Evolutionary conservation across 768 basidiomycete genomes (phyloP).

Genomic region (Termitomyces eurrhizus): DNA sequence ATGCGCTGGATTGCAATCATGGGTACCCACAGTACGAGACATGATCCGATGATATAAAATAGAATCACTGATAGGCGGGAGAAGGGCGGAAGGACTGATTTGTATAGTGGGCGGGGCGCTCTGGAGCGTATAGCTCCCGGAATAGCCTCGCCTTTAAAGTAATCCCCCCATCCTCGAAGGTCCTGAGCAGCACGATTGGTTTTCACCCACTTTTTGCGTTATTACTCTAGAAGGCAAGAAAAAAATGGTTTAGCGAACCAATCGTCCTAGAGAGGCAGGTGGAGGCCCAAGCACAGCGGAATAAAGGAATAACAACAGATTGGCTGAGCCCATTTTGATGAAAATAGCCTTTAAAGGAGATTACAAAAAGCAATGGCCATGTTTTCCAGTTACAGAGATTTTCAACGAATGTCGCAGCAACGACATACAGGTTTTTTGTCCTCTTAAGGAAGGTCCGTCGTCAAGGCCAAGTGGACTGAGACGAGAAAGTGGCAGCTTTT

Average conservation of each 20-base stretch:
- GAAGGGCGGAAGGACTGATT: not conserved
- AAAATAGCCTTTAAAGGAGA: slow-evolving; percentile 9
- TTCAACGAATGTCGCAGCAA: not conserved
- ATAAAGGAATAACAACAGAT: slow-evolving; percentile 18
- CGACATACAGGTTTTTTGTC: not conserved
- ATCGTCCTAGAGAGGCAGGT: slow-evolving; percentile 16
- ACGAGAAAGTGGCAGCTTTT: no score
- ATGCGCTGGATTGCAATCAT: not conserved
- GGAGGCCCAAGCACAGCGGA: slow-evolving; percentile 14
- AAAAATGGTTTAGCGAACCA: slow-evolving; percentile 13
- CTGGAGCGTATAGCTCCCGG: not conserved
- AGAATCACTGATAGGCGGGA: not conserved
- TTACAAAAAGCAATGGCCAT: slow-evolving; percentile 5
- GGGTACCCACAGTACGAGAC: slow-evolving; percentile 10
- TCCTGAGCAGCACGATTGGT: slow-evolving; percentile 5
- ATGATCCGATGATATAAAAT: slow-evolving; percentile 9
- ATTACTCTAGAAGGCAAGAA: slow-evolving; percentile 16
- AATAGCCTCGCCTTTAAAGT: not conserved
- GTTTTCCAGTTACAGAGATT: not conserved
- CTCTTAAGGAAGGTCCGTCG: no score
- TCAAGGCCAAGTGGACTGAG: no score
- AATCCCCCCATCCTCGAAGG: not conserved
- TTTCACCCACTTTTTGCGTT: slow-evolving; percentile 15
- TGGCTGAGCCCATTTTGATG: slow-evolving; percentile 7
- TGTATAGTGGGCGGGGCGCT: not conserved